These are phyloP conservation scores for Fraxinus americana DNA, from an alignment of 257 asterid species.

Conservation along the genomic window DNA sequence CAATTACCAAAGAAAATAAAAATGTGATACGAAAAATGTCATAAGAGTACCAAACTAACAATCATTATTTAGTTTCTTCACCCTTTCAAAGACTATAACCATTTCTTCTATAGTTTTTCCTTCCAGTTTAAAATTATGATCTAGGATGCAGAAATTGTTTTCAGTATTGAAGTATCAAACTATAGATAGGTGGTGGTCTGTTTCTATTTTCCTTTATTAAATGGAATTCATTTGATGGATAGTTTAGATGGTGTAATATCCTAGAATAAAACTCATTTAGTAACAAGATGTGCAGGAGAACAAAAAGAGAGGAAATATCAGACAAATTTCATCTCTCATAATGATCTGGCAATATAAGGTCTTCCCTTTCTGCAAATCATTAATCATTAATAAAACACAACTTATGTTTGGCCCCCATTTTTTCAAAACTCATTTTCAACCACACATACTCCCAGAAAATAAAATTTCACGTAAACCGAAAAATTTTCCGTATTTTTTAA, in stretches of 20 bases:
- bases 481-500: no score
- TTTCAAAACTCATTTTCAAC: no score
- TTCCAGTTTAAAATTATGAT: constrained; percentile 9
- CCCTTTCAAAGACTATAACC: not conserved
- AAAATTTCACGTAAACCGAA: no score
- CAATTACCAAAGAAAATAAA: constrained; percentile 2
- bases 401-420: no score
- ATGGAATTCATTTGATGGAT: constrained; percentile 10
- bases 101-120: not conserved
- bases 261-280: not conserved
- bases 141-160: constrained; percentile 12
- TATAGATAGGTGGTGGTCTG: constrained; percentile 4
- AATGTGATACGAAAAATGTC: not conserved
- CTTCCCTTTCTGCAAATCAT: not conserved
- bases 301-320: not conserved
- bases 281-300: not conserved
- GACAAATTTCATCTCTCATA: not conserved
- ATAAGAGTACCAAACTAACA: not conserved
- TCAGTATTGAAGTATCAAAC: constrained; percentile 1
- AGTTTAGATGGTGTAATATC: not conserved
- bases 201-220: not conserved
- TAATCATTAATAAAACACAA: not conserved
- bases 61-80: not conserved
- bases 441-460: no score
- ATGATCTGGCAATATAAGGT: constrained; percentile 6